Conservation (phyloP, 2,329 filamentous ascomycete species). For the Tolypocladium cylindrosporum region DNA sequence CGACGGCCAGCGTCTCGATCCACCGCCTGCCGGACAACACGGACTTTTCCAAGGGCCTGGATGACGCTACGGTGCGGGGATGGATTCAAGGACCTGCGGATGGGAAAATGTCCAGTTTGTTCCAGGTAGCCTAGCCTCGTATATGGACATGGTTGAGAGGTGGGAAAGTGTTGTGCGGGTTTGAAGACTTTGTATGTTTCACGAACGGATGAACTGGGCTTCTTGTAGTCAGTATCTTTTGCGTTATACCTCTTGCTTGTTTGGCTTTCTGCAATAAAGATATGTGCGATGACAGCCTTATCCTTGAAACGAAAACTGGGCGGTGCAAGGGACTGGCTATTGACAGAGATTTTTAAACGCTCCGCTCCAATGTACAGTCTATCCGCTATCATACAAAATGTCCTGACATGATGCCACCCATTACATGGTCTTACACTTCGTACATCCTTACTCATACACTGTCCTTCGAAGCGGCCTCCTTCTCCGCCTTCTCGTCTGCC, state of each 20-base stretch:
- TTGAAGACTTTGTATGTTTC: neutral
- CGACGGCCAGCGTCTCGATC: constrained; percentile 42
- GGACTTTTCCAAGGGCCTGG: constrained; percentile 29
- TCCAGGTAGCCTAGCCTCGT: constrained; percentile 6
- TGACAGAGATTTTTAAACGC: neutral
- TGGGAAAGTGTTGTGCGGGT: neutral
- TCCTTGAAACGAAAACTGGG: too few species aligned
- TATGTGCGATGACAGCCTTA: neutral
- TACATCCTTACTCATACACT: neutral
- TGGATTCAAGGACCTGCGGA: constrained; percentile 17
- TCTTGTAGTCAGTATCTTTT: neutral
- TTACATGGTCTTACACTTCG: neutral
- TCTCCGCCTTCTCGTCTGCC: constrained; percentile 16
- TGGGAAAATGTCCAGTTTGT: constrained; percentile 12
- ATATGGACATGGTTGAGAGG: neutral
- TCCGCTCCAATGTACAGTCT: neutral
- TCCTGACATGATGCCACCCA: neutral
- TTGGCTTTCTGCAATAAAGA: constrained; percentile 9
- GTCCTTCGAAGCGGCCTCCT: neutral
- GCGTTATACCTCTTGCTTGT: neutral
- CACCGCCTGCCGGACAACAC: constrained; percentile 35
- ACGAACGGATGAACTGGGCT: neutral
- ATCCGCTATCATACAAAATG: neutral
- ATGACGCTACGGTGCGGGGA: constrained; percentile 23
- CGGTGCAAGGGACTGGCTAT: neutral